Conservation (phyloP, 495 filamentous ascomycete species). For the Annulohypoxylon moriforme region DNA sequence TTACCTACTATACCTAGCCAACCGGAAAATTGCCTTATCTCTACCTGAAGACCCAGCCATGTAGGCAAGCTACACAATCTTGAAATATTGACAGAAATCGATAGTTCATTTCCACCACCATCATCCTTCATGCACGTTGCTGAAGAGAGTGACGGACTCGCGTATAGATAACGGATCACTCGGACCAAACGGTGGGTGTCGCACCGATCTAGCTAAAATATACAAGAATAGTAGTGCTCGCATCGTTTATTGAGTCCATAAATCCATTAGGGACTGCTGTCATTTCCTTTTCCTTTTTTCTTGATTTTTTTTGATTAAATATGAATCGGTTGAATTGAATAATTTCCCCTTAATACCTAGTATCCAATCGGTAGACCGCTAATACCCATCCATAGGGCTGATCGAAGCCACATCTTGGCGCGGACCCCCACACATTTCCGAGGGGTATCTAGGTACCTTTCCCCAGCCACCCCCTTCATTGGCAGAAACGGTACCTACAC, state of each 20-base stretch:
- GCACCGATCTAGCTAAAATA: background rate
- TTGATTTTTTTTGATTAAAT: background rate
- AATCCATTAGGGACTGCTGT: background rate
- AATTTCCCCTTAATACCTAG: background rate
- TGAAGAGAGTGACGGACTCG: no score
- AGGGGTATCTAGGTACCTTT: no score
- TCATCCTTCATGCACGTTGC: background rate
- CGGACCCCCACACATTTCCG: background rate
- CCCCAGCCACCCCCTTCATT: background rate
- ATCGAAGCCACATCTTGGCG: background rate
- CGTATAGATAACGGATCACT: background rate
- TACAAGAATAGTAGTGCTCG: background rate
- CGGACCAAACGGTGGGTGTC: background rate
- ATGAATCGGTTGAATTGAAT: no score
- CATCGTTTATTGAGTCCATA: background rate
- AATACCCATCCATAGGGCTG: background rate
- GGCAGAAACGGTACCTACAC: background rate
- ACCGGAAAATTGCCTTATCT: background rate
- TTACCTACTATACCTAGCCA: background rate
- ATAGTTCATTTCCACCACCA: background rate
- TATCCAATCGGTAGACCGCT: background rate
- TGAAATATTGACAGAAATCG: background rate
- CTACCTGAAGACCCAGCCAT: background rate
- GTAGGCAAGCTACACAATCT: background rate
- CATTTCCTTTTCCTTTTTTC: no score